Base-by-base conservation (phyloP, 768 basidiomycete genomes). In the Phylloporus rhodoxanthus region DNA sequence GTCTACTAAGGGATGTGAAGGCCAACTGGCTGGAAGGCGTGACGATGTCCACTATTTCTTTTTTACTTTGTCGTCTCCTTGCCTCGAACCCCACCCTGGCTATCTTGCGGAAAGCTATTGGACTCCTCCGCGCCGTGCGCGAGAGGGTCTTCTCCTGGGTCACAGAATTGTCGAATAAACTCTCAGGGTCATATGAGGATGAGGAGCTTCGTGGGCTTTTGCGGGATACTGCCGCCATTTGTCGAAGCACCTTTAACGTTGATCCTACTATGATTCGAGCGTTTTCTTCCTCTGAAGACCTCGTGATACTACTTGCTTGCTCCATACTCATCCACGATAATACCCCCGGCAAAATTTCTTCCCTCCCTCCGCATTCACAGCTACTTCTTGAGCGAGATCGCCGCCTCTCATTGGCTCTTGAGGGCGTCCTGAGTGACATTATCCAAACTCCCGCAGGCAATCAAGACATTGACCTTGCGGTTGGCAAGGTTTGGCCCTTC, bases 1-100 rank as follows among this genome's bases (percentile, higher is more conserved):
- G 56, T 15, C 59, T 75, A 8, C 43, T 77, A n/a, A 48, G 39
- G 29, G 65, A 62, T 29, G 56, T 78, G 15, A 56, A 65, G 51
- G 64, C 48, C 3, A 79, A 73, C 47, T 80, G 78, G 77, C 56
- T 67, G 34, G 64, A 71, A 54, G 54, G 53, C 0, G 47, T 57
- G 26, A 57, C 70, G 0, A 55, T 74, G 48, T 51, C 63, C 43
- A 73, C 63, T 5, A 64, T 70, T 20, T 61, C 67, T 10, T 49
- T 68, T 29, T 54, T 78, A 5, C 57, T 60, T 10, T 54, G 57
- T 49, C 73, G 77, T 19, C 47, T 77, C 3, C 58, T 76, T 29
- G 58, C 67, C 0, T 67, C 69, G 21, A 48, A 44, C 15, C 39
- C 23, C 6, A 23, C 45, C 25, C 14, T 32, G 2, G 29, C 20